phyloP scores from a whole-genome alignment of 2,329 filamentous ascomycete species.

The Penicillium sclerotigenum region DNA sequence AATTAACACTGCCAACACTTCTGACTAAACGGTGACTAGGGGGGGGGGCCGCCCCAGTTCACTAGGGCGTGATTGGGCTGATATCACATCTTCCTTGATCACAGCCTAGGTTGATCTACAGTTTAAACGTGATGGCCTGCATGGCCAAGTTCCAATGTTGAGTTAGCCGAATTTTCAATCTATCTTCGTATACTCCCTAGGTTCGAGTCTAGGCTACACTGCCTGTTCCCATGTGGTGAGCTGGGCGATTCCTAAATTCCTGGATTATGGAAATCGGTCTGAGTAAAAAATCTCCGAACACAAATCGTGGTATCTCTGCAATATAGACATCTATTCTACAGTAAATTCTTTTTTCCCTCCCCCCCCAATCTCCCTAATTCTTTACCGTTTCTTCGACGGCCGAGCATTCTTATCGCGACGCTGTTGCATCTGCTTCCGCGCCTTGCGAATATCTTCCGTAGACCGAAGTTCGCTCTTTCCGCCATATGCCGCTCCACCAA shows the following conservation, averaged over 20 bases:
- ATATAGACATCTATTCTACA: conserved; percentile 18
- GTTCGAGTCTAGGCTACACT: not conserved
- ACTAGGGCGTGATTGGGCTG: conserved; percentile 4
- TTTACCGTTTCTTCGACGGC: conserved; percentile 56
- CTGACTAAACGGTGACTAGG: not conserved
- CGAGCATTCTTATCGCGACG: conserved; percentile 84
- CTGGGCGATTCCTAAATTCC: conserved; percentile 1
- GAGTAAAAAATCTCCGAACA: not conserved
- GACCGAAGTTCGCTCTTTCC: conserved; percentile 79
- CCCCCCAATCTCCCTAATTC: not conserved
- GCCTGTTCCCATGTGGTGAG: conserved; percentile 8
- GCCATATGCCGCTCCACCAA: conserved; percentile 47
- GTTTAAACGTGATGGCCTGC: conserved; percentile 9
- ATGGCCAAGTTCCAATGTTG: conserved; percentile 1
- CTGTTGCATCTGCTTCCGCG: conserved; percentile 71
- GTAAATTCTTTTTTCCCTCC: not conserved
- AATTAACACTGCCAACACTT: too few species aligned
- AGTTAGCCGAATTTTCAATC: not conserved
- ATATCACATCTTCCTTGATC: conserved; percentile 6
- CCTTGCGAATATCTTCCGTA: conserved; percentile 79
- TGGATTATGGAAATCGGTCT: not conserved
- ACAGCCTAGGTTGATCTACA: not conserved
- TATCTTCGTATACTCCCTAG: not conserved
- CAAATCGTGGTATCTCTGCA: conserved; percentile 15
- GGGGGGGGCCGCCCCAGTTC: not conserved